Conservation (phyloP, 1,139 yeast species). For the Geotrichum australiense region DNA sequence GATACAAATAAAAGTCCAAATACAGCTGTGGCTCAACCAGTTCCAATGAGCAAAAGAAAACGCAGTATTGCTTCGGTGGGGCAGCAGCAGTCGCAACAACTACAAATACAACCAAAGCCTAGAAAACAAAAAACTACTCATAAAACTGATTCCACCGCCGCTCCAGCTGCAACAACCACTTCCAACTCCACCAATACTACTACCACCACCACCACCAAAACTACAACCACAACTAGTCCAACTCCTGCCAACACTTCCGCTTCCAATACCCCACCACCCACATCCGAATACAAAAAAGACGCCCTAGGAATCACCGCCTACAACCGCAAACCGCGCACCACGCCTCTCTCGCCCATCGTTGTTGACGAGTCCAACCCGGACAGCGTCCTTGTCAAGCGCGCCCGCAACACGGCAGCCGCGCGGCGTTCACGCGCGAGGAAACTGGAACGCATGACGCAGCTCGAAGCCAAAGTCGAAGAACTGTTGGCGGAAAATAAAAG, state of each 20-base stretch:
- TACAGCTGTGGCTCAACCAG: no score
- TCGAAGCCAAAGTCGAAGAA: constrained; percentile 69
- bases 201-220: not conserved
- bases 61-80: no score
- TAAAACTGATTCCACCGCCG: no score
- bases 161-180: constrained; percentile 2
- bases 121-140: no score
- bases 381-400: constrained; percentile 70
- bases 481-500: constrained; percentile 49
- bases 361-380: constrained; percentile 50
- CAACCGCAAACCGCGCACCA: constrained; percentile 36
- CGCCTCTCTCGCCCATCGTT: constrained; percentile 56
- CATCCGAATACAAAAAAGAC: constrained; percentile 31
- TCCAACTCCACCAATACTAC: not conserved
- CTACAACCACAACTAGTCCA: constrained; percentile 15
- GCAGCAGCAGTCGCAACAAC: no score
- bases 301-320: constrained; percentile 36
- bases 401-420: constrained; percentile 95
- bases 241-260: constrained; percentile 8
- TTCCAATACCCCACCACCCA: not conserved
- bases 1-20: no score
- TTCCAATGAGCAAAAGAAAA: no score
- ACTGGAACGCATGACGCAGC: constrained; percentile 77
- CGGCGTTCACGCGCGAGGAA: constrained; percentile 92
- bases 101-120: no score